Evolutionary conservation across 805 yeast species (phyloP).

Genomic region (Metschnikowia reukaufii): DNA sequence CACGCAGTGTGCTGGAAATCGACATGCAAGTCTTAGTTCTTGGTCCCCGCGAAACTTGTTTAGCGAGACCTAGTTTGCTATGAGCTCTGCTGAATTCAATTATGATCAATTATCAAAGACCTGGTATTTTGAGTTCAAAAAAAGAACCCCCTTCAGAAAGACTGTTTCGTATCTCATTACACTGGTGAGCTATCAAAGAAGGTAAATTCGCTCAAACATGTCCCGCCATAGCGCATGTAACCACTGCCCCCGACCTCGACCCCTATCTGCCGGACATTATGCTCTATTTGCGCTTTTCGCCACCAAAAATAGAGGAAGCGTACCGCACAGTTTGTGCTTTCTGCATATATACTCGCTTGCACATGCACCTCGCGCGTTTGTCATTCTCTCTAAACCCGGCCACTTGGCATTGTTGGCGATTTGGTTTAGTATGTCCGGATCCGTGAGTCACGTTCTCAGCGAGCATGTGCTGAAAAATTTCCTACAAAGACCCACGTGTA

Average conservation of each 20-base stretch:
- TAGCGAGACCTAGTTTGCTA: no score
- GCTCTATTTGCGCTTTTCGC: not conserved
- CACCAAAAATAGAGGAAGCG: not conserved
- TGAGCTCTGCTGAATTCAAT: no score
- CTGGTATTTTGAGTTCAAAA: no score
- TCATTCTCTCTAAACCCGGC: not conserved
- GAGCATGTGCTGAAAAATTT: not conserved
- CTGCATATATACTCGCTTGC: not conserved
- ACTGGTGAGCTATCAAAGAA: not conserved
- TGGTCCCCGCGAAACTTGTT: not conserved
- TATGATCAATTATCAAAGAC: no score
- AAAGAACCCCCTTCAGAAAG: not conserved
- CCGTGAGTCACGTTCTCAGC: slow-evolving; percentile 7
- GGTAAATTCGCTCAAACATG: not conserved
- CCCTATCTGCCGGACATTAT: not conserved
- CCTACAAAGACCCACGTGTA: not conserved
- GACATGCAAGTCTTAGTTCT: not conserved
- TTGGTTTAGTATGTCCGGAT: not conserved
- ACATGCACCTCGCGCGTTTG: slow-evolving; percentile 2
- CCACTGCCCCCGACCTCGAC: not conserved
- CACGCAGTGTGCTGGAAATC: not conserved
- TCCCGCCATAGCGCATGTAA: not conserved
- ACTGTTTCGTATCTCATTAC: not conserved
- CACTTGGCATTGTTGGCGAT: not conserved
- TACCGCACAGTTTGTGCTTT: not conserved